phyloP scores from a whole-genome alignment of 257 asterid species.

The Knoxia roxburghii region DNA sequence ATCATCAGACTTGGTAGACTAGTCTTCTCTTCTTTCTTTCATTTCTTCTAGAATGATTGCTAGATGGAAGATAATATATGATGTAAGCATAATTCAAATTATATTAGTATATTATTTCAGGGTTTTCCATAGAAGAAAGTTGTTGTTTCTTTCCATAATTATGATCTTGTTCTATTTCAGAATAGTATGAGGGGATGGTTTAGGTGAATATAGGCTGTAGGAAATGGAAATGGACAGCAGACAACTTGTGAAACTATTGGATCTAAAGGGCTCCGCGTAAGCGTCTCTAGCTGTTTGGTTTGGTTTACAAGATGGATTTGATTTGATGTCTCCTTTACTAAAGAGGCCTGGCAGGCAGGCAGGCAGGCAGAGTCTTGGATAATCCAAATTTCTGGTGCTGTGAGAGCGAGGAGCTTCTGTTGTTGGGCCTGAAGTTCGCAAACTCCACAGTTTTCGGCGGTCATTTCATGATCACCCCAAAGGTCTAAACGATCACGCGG shows the following conservation, averaged over 20 bases:
- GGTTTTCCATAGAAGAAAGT: no score
- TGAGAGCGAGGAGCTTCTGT: neutral
- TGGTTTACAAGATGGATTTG: constrained; percentile 4
- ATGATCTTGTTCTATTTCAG: no score
- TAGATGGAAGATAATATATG: no score
- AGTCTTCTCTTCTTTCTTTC: neutral
- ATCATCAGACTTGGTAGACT: no score
- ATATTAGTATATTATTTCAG: no score
- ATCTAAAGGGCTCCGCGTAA: neutral
- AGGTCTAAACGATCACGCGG: neutral
- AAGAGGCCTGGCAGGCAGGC: no score
- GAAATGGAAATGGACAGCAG: neutral
- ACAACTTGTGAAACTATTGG: neutral
- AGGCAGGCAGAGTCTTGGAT: neutral
- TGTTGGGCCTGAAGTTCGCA: constrained; percentile 16
- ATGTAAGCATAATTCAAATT: neutral
- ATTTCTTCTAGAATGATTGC: constrained; percentile 5
- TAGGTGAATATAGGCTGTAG: no score
- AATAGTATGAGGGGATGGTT: no score
- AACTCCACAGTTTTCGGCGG: neutral
- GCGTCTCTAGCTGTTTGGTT: neutral
- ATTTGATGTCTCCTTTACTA: neutral
- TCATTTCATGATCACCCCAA: neutral
- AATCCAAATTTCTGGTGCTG: constrained; percentile 5
- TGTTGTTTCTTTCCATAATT: no score